These are phyloP conservation scores for Chlorella sorokiniana DNA, from an alignment of 139 green algal genomes.

Conservation along the genomic window DNA sequence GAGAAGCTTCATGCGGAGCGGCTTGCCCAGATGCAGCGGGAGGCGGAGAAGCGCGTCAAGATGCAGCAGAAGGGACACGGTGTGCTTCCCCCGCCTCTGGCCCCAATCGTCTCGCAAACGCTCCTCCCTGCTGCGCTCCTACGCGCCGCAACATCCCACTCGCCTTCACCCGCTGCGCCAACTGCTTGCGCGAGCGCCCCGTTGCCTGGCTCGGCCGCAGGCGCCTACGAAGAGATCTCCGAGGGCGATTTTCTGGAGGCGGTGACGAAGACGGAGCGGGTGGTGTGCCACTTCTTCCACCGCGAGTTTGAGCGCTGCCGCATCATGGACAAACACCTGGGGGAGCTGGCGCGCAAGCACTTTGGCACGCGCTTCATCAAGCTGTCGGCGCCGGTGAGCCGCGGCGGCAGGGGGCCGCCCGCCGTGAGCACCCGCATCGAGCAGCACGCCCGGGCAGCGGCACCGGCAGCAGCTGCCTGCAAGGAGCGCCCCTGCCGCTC, in stretches of 20 bases:
- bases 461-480: no score
- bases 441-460: not conserved
- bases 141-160: not conserved
- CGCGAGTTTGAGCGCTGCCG: slow-evolving; percentile 96
- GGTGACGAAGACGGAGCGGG: slow-evolving; percentile 80
- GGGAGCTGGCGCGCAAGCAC: slow-evolving; percentile 71
- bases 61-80: slow-evolving; percentile 88
- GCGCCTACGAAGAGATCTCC: slow-evolving; percentile 67
- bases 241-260: slow-evolving; percentile 93
- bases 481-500: not conserved
- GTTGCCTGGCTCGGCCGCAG: not conserved
- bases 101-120: no score
- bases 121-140: not conserved
- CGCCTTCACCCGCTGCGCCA: not conserved
- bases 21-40: slow-evolving; percentile 73
- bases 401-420: not conserved
- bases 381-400: slow-evolving; percentile 74
- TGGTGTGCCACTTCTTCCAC: slow-evolving; percentile 95
- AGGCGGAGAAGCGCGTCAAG: slow-evolving; percentile 76
- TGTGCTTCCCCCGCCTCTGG: no score
- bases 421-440: not conserved
- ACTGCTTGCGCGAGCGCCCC: not conserved
- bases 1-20: slow-evolving; percentile 72
- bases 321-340: slow-evolving; percentile 95
- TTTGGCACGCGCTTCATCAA: slow-evolving; percentile 95